A percentile compares a stretch with the other conserved stretches of the same genome.
Conservation (phyloP, 345 rosid species). For the Angophora floribunda region DNA sequence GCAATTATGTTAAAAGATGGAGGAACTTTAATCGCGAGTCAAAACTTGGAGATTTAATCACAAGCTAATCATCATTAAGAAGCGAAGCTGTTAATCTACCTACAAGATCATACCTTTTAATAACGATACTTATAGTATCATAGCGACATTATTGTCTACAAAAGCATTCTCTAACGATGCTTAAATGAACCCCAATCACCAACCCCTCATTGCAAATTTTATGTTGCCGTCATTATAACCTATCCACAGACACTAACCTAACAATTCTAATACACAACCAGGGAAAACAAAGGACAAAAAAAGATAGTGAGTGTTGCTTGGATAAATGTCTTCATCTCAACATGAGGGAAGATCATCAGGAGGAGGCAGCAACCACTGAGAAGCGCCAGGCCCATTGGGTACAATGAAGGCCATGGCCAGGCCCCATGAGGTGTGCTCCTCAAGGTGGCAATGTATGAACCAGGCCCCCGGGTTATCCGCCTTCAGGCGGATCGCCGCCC, state of each 20-base stretch:
- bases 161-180: not conserved
- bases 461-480: constrained; percentile 80
- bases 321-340: not conserved
- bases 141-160: not conserved
- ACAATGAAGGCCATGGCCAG: constrained; percentile 49
- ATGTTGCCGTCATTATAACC: not conserved
- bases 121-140: not conserved
- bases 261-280: not conserved
- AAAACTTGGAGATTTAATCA: not conserved
- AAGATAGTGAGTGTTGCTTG: not conserved
- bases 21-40: not conserved
- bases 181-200: not conserved
- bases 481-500: constrained; percentile 54
- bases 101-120: not conserved
- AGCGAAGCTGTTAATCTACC: not conserved
- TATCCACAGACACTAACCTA: not conserved
- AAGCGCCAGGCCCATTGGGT: constrained; percentile 23
- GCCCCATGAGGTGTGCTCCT: constrained; percentile 59
- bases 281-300: not conserved
- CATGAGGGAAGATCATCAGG: constrained; percentile 55
- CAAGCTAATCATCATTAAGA: not conserved
- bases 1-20: not conserved
- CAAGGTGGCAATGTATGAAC: constrained; percentile 71
- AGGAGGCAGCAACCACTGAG: constrained; percentile 33
- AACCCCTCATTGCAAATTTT: not conserved